Evolutionary conservation across 768 basidiomycete genomes (phyloP).

Genomic region (Lyophyllum shimeji): DNA sequence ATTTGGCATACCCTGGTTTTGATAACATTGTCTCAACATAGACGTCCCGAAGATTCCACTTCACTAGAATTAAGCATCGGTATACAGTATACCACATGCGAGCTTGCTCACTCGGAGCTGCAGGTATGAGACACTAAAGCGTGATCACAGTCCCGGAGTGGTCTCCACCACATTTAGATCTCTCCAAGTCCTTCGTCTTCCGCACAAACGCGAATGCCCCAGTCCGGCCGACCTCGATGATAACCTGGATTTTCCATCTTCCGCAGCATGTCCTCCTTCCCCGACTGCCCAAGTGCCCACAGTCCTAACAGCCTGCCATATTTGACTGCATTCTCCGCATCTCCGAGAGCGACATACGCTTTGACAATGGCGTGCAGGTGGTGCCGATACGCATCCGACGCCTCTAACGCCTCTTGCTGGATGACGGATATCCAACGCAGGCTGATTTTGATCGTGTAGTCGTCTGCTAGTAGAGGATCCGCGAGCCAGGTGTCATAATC

Average conservation of each 20-base stretch:
- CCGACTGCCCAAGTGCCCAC: constrained; percentile 16
- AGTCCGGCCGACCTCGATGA: constrained; percentile 9
- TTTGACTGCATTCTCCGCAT: constrained; percentile 14
- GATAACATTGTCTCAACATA: background rate
- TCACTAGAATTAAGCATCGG: background rate
- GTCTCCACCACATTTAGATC: no score
- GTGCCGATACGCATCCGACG: constrained; percentile 14
- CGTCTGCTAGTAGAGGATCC: constrained; percentile 14
- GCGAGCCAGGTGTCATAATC: constrained; percentile 17
- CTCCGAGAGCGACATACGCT: constrained; percentile 18
- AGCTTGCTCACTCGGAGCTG: background rate
- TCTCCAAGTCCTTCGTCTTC: constrained; percentile 1
- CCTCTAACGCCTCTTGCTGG: constrained; percentile 18
- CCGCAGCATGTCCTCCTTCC: constrained; percentile 12
- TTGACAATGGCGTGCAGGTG: constrained; percentile 17
- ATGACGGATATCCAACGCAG: constrained; percentile 18
- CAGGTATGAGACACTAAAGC: no score
- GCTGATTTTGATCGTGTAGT: constrained; percentile 19
- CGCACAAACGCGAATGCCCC: constrained; percentile 6
- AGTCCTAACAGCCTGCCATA: constrained; percentile 16
- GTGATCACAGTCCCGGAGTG: no score
- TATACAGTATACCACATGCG: no score
- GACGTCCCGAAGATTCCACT: background rate
- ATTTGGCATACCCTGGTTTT: background rate
- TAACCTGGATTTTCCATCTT: constrained; percentile 12